Percentiles rank a stretch among this genome's conserved stretches.
phyloP scores from a whole-genome alignment of 352 stramenopile species.

The Plasmopara muralis region DNA sequence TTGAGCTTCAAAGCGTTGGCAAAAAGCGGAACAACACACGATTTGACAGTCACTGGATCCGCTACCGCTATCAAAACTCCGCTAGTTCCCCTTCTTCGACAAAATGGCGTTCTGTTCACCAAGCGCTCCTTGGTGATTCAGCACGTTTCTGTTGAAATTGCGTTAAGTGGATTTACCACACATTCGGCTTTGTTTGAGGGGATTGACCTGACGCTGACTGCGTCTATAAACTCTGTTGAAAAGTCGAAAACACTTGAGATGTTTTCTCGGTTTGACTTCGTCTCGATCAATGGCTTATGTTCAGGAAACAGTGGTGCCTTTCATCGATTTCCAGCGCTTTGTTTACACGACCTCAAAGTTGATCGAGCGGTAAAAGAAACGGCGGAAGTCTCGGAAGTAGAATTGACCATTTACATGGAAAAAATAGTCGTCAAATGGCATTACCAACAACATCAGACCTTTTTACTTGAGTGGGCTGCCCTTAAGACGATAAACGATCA shows the following conservation, averaged over 20 bases:
- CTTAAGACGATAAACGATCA: conserved; percentile 30
- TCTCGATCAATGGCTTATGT: conserved; percentile 20
- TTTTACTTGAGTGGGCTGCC: conserved; percentile 24
- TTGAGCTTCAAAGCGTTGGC: conserved; percentile 16
- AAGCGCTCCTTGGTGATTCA: conserved; percentile 15
- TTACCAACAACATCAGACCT: conserved; percentile 23
- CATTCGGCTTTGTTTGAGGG: conserved; percentile 22
- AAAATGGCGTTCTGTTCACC: conserved; percentile 10
- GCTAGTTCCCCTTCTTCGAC: conserved; percentile 4
- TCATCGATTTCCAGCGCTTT: conserved; percentile 15
- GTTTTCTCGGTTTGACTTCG: conserved; percentile 15
- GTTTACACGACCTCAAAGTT: conserved; percentile 21
- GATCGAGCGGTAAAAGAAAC: conserved; percentile 21
- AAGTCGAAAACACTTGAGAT: conserved; percentile 10
- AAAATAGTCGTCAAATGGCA: conserved; percentile 29
- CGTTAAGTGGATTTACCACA: conserved; percentile 5
- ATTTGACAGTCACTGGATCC: conserved; percentile 16
- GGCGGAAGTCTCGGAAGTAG: conserved; percentile 18
- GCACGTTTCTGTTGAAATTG: conserved; percentile 17
- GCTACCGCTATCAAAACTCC: conserved; percentile 18
- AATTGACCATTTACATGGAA: conserved; percentile 25
- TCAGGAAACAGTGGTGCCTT: conserved; percentile 4
- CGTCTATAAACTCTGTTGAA: conserved; percentile 5
- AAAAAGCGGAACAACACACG: conserved; percentile 10
- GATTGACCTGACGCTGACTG: conserved; percentile 6